phyloP scores from a whole-genome alignment of 768 basidiomycete species.

The Exsudoporus frostii region DNA sequence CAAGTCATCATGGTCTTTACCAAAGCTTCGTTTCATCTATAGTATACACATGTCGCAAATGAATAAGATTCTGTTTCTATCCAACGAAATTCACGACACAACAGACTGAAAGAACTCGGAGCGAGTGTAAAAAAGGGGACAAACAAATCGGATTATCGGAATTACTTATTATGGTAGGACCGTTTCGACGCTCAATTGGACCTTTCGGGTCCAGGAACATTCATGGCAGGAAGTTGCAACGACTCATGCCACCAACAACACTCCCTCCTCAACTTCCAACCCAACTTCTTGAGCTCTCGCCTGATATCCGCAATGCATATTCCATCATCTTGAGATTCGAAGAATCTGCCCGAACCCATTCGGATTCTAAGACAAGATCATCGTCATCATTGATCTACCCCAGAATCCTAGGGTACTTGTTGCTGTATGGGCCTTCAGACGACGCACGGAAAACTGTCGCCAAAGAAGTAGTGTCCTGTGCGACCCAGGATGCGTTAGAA shows the following conservation, averaged over 20 bases:
- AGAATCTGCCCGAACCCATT: not conserved
- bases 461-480: not conserved
- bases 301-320: not conserved
- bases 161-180: too few relatives aligned
- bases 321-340: not conserved
- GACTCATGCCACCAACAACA: not conserved
- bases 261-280: not conserved
- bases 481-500: not conserved
- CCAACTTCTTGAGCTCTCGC: not conserved
- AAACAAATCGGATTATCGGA: too few relatives aligned
- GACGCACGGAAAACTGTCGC: not conserved
- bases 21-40: too few relatives aligned
- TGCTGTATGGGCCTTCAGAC: not conserved
- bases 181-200: too few relatives aligned
- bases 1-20: too few relatives aligned
- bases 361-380: not conserved
- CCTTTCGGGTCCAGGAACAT: too few relatives aligned
- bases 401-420: not conserved
- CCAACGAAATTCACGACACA: too few relatives aligned
- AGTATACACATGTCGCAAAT: too few relatives aligned
- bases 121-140: too few relatives aligned
- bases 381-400: not conserved
- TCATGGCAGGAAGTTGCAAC: too few relatives aligned
- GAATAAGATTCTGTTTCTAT: too few relatives aligned
- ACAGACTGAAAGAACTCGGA: too few relatives aligned